Evolutionary conservation across 345 rosid genomes (phyloP), one percentile per base, ranked within the genome.

Genomic region (Eucalyptus cloeziana): DNA sequence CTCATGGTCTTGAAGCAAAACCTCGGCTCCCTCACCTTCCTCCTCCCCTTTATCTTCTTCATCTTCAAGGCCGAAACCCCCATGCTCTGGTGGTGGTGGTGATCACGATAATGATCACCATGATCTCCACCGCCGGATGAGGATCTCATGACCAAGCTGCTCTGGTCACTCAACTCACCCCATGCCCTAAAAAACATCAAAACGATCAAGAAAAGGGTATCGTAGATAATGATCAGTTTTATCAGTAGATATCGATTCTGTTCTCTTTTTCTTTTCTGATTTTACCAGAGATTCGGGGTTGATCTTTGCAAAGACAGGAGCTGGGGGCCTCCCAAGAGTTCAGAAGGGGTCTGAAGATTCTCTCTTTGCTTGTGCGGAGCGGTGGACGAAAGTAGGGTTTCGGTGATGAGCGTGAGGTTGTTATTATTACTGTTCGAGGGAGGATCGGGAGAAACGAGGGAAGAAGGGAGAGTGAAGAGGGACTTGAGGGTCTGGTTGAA

Each of bases 1-100:
- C 99, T 98, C 92, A 97, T 92, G 86, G 99, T 98, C 96, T 98
- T 97, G 95, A 98, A 98, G 94, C 98, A 95, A 91, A 98, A 98
- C 93, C 99, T 94, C 30, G 99, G 99, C 81, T 98, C 99, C 83
- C 99, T 97, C 69, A 98, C 97, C 94, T 96, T 98, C 90, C 95
- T 97, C 90, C 98, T 95, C 89, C 95, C 92, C 91, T 95, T 96
- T 9, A 94, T 92, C 93, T 95, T 97, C 94, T 97, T 98, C 96
- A 95, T 95, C 87, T 95, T 98, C 93, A 94, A 86, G 22, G 95
- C 86, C 7, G 98, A 94, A 87, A 94, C 91, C 49, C 98, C 96
- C 22, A 94, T 88, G 85, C 88, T 79, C 25, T 88, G 31, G 54
- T 91, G 88, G 30, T 24, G 80, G 89, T 54, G 51, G 54, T 83